phyloP scores from a whole-genome alignment of 2,329 filamentous ascomycete genomes.

The Paraconiothyrium sp. region DNA sequence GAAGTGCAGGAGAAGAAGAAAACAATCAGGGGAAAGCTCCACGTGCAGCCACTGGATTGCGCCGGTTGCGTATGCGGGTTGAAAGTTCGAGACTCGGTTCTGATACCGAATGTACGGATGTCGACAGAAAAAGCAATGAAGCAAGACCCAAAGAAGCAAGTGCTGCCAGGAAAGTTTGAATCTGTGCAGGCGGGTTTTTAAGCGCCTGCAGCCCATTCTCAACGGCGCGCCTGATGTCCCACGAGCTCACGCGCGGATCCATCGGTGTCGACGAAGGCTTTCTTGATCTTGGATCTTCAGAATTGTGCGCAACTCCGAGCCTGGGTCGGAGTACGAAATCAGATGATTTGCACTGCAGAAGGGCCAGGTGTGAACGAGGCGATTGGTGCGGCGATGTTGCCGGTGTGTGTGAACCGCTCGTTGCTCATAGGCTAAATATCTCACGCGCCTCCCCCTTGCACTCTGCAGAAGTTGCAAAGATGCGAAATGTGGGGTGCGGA shows the following conservation, averaged over 20 bases:
- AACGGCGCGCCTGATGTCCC: too few relatives aligned
- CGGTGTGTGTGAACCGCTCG: neutral
- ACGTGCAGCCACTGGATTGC: constrained; percentile 4
- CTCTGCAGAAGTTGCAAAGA: neutral
- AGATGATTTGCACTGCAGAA: constrained; percentile 10
- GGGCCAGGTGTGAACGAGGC: neutral
- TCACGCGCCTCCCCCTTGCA: neutral
- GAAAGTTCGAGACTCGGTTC: neutral
- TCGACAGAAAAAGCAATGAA: neutral
- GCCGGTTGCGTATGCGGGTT: neutral
- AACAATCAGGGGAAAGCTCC: neutral
- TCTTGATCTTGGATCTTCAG: neutral
- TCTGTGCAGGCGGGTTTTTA: neutral
- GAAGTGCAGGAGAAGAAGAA: neutral
- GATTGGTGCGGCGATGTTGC: neutral
- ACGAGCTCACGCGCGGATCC: neutral
- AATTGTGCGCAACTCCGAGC: neutral
- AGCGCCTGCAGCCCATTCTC: neutral
- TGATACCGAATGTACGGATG: neutral
- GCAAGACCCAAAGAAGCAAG: neutral
- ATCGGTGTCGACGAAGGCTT: neutral
- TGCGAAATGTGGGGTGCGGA: constrained; percentile 10
- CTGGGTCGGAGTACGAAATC: constrained; percentile 3
- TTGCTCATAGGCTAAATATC: constrained; percentile 12
- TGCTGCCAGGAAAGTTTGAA: neutral